phyloP scores from a whole-genome alignment of 192 early-diverging fungal species.

The Coemansia sp. region DNA sequence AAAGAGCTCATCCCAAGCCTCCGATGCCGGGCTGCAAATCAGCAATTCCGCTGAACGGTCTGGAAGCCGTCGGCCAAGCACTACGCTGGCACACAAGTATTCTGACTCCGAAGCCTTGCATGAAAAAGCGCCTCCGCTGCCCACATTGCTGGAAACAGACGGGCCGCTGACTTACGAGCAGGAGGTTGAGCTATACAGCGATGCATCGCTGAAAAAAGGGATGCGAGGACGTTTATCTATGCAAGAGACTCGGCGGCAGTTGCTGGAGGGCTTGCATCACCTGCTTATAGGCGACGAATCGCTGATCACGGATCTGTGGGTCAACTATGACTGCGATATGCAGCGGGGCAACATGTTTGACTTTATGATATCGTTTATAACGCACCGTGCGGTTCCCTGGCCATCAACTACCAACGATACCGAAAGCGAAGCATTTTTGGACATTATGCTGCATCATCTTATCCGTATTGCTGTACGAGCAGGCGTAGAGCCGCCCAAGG shows the following conservation, averaged over 20 bases:
- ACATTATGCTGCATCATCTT: constrained; percentile 44
- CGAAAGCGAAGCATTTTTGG: constrained; percentile 46
- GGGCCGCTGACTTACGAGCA: constrained; percentile 29
- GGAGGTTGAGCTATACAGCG: constrained; percentile 42
- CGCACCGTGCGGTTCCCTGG: constrained; percentile 47
- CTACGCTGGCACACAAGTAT: neutral
- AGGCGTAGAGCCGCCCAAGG: constrained; percentile 28
- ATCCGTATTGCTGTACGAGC: constrained; percentile 41
- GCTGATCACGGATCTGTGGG: constrained; percentile 85
- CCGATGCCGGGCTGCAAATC: neutral
- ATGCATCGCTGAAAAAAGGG: constrained; percentile 32
- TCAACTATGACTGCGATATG: constrained; percentile 90
- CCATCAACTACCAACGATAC: constrained; percentile 10
- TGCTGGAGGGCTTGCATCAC: constrained; percentile 70
- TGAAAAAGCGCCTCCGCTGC: constrained; percentile 8
- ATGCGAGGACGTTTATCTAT: constrained; percentile 54
- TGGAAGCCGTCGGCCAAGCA: neutral
- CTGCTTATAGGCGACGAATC: constrained; percentile 66
- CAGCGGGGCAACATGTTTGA: constrained; percentile 85
- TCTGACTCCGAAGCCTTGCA: neutral
- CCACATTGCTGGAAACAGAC: constrained; percentile 25
- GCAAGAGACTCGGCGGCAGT: constrained; percentile 79
- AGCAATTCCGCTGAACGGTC: neutral
- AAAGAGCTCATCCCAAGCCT: neutral
- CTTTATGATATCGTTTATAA: constrained; percentile 39